These are phyloP conservation scores for Emericellopsis atlantica DNA, from an alignment of 2,329 filamentous ascomycete genomes.

Conservation along the genomic window DNA sequence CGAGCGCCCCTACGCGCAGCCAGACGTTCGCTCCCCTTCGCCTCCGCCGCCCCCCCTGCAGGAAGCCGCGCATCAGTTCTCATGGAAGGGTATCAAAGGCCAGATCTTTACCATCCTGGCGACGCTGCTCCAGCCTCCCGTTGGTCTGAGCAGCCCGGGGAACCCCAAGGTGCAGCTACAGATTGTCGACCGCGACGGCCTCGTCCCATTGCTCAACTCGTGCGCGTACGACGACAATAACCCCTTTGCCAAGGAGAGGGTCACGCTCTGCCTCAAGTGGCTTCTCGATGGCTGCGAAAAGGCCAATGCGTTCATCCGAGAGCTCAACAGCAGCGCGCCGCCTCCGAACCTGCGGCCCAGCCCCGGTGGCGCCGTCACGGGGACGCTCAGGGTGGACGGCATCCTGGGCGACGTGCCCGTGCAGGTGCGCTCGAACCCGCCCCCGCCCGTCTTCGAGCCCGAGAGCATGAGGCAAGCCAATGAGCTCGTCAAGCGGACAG, in stretches of 20 bases:
- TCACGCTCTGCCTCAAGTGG: slow-evolving; percentile 80
- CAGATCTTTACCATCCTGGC: slow-evolving; percentile 85
- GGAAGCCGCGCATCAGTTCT: slow-evolving; percentile 49
- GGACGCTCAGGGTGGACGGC: slow-evolving; percentile 39
- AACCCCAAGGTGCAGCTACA: slow-evolving; percentile 75
- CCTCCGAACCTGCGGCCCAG: slow-evolving; percentile 22
- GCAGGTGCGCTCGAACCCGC: slow-evolving; percentile 27
- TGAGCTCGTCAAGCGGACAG: slow-evolving; percentile 29
- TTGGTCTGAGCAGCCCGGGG: slow-evolving; percentile 44
- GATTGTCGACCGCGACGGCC: slow-evolving; percentile 72
- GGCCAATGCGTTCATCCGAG: slow-evolving; percentile 58
- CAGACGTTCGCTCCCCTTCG: slow-evolving; percentile 18
- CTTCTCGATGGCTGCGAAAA: slow-evolving; percentile 62
- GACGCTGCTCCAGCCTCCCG: slow-evolving; percentile 75
- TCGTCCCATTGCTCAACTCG: slow-evolving; percentile 79
- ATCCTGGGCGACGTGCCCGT: slow-evolving; percentile 44
- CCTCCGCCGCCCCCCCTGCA: slow-evolving; percentile 36
- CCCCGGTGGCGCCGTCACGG: slow-evolving; percentile 20
- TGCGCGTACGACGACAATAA: slow-evolving; percentile 89
- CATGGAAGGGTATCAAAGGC: slow-evolving; percentile 72
- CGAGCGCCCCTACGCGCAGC: slow-evolving; percentile 49
- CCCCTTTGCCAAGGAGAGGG: slow-evolving; percentile 84
- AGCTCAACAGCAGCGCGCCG: slow-evolving; percentile 38
- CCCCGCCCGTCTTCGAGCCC: slow-evolving; percentile 8
- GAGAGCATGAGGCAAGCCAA: slow-evolving; percentile 13